These are phyloP conservation scores for Ogataea kodamae DNA, from an alignment of 805 yeast species.

Conservation along the genomic window DNA sequence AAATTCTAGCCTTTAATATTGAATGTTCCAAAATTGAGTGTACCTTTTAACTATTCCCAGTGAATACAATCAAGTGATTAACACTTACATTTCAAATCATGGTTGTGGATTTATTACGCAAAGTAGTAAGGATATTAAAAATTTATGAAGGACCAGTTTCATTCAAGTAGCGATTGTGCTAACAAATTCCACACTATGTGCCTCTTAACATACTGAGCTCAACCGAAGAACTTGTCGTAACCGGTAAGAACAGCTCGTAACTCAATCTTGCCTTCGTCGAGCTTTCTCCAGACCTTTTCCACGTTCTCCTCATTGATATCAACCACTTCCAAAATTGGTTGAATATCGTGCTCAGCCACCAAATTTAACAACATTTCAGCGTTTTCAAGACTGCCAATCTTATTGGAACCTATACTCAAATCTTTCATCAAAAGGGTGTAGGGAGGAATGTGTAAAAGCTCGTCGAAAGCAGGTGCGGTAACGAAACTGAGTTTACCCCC, in stretches of 20 bases:
- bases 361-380: conserved; percentile 62
- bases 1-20: too few relatives aligned
- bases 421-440: conserved; percentile 39
- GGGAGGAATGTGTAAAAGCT: conserved; percentile 3
- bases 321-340: conserved; percentile 61
- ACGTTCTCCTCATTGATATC: conserved; percentile 52
- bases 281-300: conserved; percentile 51
- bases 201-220: too few relatives aligned
- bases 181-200: too few relatives aligned
- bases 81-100: too few relatives aligned
- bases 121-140: too few relatives aligned
- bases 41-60: too few relatives aligned
- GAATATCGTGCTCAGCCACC: conserved; percentile 55
- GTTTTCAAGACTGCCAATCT: conserved; percentile 60
- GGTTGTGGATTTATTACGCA: too few relatives aligned
- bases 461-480: conserved; percentile 38
- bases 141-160: too few relatives aligned
- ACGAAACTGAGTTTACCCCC: conserved; percentile 55
- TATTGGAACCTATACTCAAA: conserved; percentile 53
- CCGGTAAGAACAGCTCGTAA: conserved; percentile 63
- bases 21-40: too few relatives aligned
- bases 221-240: conserved; percentile 38
- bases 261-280: conserved; percentile 53
- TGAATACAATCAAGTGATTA: too few relatives aligned
- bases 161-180: too few relatives aligned